Percentiles rank a stretch among this genome's conserved stretches.
These are phyloP conservation scores for Phtheirospermum japonicum DNA, from an alignment of 257 asterid genomes.

Conservation along the genomic window DNA sequence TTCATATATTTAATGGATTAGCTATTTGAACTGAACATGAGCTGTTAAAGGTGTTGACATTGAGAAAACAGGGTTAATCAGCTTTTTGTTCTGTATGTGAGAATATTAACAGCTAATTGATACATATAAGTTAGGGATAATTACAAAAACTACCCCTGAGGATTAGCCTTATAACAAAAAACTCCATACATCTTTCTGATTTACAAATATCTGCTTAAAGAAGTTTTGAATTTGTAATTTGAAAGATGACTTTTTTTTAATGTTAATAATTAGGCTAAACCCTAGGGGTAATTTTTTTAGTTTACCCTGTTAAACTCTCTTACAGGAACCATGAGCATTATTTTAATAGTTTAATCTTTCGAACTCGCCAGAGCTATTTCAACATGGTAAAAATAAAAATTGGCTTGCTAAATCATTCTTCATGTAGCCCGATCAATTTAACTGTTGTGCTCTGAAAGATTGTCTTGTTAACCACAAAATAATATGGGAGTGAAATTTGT, in stretches of 20 bases:
- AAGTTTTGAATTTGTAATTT: not conserved
- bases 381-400: no score
- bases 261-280: not conserved
- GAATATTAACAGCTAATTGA: not conserved
- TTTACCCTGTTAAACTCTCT: not conserved
- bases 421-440: no score
- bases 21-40: slow-evolving; percentile 1
- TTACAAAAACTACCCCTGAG: not conserved
- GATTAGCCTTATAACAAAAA: not conserved
- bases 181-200: not conserved
- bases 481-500: no score
- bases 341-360: not conserved
- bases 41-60: not conserved
- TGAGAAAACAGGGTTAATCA: not conserved
- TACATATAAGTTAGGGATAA: not conserved
- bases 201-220: not conserved
- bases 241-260: not conserved
- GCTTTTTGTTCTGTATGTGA: not conserved
- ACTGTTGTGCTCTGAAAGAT: no score
- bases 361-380: no score
- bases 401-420: no score
- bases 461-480: no score
- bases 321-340: not conserved
- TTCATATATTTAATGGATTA: not conserved
- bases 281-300: not conserved